These are phyloP conservation scores for Artemisia annua DNA, from an alignment of 129 eudicot species.

Conservation along the genomic window DNA sequence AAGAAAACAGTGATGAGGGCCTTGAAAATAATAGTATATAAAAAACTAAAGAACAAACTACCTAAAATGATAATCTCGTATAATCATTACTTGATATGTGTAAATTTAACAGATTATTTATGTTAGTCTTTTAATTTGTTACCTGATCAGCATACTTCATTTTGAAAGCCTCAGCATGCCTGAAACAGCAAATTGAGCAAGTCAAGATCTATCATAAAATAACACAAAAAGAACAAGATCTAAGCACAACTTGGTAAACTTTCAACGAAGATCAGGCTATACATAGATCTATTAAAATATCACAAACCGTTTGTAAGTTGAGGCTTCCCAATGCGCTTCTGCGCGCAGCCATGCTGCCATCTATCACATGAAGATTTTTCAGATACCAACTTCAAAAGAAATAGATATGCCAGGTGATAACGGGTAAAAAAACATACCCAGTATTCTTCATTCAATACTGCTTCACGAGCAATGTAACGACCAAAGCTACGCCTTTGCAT, in stretches of 20 bases:
- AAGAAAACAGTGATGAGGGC: no score
- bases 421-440: slow-evolving; percentile 55
- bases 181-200: slow-evolving; percentile 33
- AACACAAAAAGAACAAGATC: neutral
- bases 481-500: slow-evolving; percentile 54
- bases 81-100: slow-evolving; percentile 17
- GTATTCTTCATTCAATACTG: slow-evolving; percentile 77
- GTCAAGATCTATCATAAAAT: slow-evolving; percentile 14
- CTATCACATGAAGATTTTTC: slow-evolving; percentile 46
- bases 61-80: neutral
- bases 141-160: slow-evolving; percentile 91
- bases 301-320: slow-evolving; percentile 63
- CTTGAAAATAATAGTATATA: no score
- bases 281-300: neutral
- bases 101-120: slow-evolving; percentile 2
- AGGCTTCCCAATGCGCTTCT: slow-evolving; percentile 93
- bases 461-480: slow-evolving; percentile 67
- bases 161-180: slow-evolving; percentile 68
- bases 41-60: no score
- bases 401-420: neutral
- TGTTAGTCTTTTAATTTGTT: slow-evolving; percentile 7
- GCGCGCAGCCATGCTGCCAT: slow-evolving; percentile 95
- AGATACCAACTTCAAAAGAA: slow-evolving; percentile 17
- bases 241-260: slow-evolving; percentile 1
- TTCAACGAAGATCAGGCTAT: slow-evolving; percentile 25